Percentiles rank a stretch among this genome's conserved stretches.
These are phyloP conservation scores for Sclerospora graminicola DNA, from an alignment of 352 stramenopile species.

Conservation along the genomic window DNA sequence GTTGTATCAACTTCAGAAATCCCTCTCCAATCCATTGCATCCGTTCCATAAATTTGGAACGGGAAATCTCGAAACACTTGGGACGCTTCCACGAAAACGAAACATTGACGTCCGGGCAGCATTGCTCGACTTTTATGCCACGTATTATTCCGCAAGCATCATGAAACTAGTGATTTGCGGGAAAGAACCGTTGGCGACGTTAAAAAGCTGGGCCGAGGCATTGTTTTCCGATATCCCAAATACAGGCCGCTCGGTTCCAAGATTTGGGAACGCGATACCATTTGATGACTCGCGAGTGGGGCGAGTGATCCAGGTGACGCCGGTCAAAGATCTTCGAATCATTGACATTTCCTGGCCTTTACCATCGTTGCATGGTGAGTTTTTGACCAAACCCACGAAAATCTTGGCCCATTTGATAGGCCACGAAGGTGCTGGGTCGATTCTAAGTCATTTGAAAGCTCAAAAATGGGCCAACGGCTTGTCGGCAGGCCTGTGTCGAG, in stretches of 20 bases:
- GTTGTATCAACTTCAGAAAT: constrained; percentile 80
- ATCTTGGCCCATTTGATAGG: constrained; percentile 90
- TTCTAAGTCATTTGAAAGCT: constrained; percentile 88
- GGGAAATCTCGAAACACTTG: constrained; percentile 79
- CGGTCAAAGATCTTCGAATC: constrained; percentile 57
- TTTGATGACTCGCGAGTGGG: constrained; percentile 40
- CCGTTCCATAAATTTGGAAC: constrained; percentile 88
- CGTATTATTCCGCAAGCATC: constrained; percentile 85
- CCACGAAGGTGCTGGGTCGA: constrained; percentile 88
- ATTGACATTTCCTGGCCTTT: constrained; percentile 70
- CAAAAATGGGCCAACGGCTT: constrained; percentile 69
- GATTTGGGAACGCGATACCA: constrained; percentile 36
- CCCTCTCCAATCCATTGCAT: constrained; percentile 55
- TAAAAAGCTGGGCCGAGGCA: constrained; percentile 61
- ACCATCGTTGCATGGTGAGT: constrained; percentile 42
- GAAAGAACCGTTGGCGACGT: constrained; percentile 76
- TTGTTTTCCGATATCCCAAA: constrained; percentile 84
- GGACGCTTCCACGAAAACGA: constrained; percentile 22
- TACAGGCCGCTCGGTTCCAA: constrained; percentile 35
- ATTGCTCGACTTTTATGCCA: constrained; percentile 80
- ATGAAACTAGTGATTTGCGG: constrained; percentile 89
- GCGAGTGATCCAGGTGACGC: constrained; percentile 39
- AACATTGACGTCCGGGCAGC: constrained; percentile 55
- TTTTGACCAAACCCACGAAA: constrained; percentile 60
- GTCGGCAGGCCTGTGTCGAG: constrained; percentile 43